Percentiles rank a stretch among this genome's conserved stretches.
phyloP scores from a whole-genome alignment of 164 flowering plant species.

The Macadamia integrifolia region DNA sequence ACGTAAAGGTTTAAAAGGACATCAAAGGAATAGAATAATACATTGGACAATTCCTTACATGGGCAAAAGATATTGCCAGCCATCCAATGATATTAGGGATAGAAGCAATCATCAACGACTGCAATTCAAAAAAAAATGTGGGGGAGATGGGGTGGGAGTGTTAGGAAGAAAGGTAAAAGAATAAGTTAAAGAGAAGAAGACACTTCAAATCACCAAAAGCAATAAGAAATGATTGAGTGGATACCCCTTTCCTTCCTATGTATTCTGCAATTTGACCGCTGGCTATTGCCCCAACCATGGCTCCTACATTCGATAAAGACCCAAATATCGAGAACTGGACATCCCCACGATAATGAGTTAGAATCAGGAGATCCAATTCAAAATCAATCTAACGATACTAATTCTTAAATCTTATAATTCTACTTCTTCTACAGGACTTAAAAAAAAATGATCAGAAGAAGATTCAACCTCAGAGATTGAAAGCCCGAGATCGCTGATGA shows the following conservation, averaged over 20 bases:
- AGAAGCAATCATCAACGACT: conserved; percentile 69
- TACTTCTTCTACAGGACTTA: not conserved
- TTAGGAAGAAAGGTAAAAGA: not conserved
- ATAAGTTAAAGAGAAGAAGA: not conserved
- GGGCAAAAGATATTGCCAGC: conserved; percentile 62
- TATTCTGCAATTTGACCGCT: conserved; percentile 74
- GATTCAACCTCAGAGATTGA: conserved; percentile 46
- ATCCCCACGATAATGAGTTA: not conserved
- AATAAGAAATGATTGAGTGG: not conserved
- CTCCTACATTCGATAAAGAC: conserved; percentile 66
- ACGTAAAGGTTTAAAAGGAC: not conserved
- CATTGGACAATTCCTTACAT: conserved; percentile 26
- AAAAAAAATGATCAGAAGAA: not conserved
- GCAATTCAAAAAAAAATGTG: conserved; percentile 12
- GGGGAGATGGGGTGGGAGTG: too few species aligned
- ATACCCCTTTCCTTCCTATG: conserved; percentile 72
- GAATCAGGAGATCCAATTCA: not conserved
- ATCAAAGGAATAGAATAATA: not conserved
- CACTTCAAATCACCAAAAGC: too few species aligned
- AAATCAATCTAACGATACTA: not conserved
- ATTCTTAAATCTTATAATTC: not conserved
- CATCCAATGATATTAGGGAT: conserved; percentile 72
- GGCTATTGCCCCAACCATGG: conserved; percentile 71
- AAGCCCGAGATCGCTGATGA: conserved; percentile 45
- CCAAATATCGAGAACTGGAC: conserved; percentile 63